Conservation (phyloP, 495 filamentous ascomycete species). For the Penicillium verhagenii region DNA sequence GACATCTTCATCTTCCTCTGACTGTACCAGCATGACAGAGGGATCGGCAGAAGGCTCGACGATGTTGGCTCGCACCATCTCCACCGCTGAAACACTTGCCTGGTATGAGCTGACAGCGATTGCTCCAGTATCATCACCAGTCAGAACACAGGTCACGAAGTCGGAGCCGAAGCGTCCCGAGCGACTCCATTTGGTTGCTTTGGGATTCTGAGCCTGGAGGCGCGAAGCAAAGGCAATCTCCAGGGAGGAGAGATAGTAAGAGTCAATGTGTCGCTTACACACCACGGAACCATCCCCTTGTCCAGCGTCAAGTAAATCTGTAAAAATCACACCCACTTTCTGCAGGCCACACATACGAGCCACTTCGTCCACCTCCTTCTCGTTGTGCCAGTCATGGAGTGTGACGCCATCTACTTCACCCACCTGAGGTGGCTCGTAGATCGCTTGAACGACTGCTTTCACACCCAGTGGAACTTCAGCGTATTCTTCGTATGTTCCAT, state of each 20-base stretch:
- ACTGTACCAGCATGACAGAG: conserved; percentile 88
- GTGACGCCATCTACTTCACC: conserved; percentile 90
- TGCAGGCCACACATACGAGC: conserved; percentile 83
- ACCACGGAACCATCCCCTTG: conserved; percentile 76
- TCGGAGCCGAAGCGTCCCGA: conserved; percentile 92
- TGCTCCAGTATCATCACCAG: conserved; percentile 83
- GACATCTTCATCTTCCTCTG: conserved; percentile 76
- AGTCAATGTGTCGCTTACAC: conserved; percentile 95
- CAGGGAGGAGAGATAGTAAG: conserved; percentile 88
- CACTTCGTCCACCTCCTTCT: conserved; percentile 76
- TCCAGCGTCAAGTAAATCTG: conserved; percentile 84
- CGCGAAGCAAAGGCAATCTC: conserved; percentile 88
- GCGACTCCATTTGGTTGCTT: conserved; percentile 95
- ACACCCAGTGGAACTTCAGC: conserved; percentile 88
- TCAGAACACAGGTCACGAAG: conserved; percentile 94
- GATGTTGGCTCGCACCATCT: conserved; percentile 96
- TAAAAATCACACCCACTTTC: conserved; percentile 93
- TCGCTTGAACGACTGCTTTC: conserved; percentile 95
- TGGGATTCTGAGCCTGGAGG: conserved; percentile 82
- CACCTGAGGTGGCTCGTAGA: conserved; percentile 93
- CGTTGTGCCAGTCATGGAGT: conserved; percentile 82
- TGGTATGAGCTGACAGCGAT: conserved; percentile 92
- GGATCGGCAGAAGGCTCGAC: conserved; percentile 94
- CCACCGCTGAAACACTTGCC: conserved; percentile 88
- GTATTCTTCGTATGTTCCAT: conserved; percentile 90